Evolutionary conservation across 192 early-diverging fungal species (phyloP), one percentile per base, ranked within the genome.

Genomic region (Umbelopsis vinacea): DNA sequence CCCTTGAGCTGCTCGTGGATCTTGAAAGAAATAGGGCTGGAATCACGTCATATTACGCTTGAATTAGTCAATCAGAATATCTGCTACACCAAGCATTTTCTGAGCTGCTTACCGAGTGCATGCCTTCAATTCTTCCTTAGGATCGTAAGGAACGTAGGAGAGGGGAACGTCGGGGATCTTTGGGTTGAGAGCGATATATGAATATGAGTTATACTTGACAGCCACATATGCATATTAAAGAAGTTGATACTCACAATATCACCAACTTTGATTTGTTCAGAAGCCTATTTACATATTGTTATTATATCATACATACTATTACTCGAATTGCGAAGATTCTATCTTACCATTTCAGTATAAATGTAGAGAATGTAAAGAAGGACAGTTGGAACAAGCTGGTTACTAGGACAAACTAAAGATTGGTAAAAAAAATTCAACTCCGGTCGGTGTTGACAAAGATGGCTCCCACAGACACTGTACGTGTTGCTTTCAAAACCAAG

Each of bases 1-100:
- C 83, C 82, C 78, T 86, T 86, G 68, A 89, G 80, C 4, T 85
- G 76, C 38, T 82, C 83, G 9, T 81, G 75, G 55, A 79, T 76
- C 71, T 80, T 80, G 35, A 70, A 72, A 8, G 69, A 43, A 12
- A 71, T 46, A 50, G 79, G 79, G 22, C 75, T 78, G 46, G 45
- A 21, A 66, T 48, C 69, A 55, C 5, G 46, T 66, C 43, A 69
- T 63, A 17, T 35, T 12, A 6, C 11, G 26, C 26, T 37, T 7
- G 37, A 37, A 63, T 63, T 22, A 63, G 57, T 37, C 26, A 50
- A 1, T 15, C 17, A 19, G 5, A n/a, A 50, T 50, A 50, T n/a
- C 48, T 24, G 53, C 23, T 55, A 29, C 23, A 55, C 3, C 23
- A 26, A 23, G 53, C 11, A 26, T 8, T 6, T n/a, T 26, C 6